Evolutionary conservation across 2,329 filamentous ascomycete species (phyloP).

Genomic region (Aschersonia sp.): DNA sequence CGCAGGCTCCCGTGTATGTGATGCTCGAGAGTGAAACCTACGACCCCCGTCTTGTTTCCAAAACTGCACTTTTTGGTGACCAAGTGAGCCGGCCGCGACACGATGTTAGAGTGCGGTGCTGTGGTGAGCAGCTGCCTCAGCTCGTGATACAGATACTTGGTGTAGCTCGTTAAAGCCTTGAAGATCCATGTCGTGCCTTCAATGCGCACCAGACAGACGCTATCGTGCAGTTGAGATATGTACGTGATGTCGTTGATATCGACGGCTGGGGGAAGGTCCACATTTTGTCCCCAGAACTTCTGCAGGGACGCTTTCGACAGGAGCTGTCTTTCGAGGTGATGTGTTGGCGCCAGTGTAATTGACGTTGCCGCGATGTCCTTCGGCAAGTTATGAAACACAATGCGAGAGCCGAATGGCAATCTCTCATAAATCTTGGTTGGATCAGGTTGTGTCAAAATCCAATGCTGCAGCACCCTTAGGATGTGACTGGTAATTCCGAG

Average conservation of each 20-base stretch:
- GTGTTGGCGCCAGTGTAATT: constrained; percentile 31
- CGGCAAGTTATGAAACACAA: constrained; percentile 37
- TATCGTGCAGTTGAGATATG: constrained; percentile 41
- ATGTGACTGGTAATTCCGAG: constrained; percentile 40
- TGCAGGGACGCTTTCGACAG: constrained; percentile 26
- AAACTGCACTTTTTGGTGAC: constrained; percentile 41
- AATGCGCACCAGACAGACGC: constrained; percentile 38
- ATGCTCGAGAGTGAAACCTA: constrained; percentile 42
- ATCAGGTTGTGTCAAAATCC: constrained; percentile 23
- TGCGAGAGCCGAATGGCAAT: constrained; percentile 41
- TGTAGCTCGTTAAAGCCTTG: constrained; percentile 41
- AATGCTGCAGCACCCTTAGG: constrained; percentile 35
- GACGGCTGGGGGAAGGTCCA: constrained; percentile 28
- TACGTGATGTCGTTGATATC: constrained; percentile 36
- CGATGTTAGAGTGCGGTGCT: constrained; percentile 35
- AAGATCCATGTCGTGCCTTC: constrained; percentile 31
- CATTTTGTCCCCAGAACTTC: constrained; percentile 25
- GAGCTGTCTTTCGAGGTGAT: constrained; percentile 38
- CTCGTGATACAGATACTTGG: constrained; percentile 48
- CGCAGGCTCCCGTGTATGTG: constrained; percentile 39
- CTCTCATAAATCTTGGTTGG: constrained; percentile 22
- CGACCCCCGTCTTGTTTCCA: constrained; percentile 37
- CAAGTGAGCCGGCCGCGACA: constrained; percentile 35
- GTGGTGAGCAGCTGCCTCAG: constrained; percentile 38
- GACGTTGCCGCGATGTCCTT: constrained; percentile 28